Evolutionary conservation across 805 yeast species (phyloP).

Genomic region (Pichia californica): DNA sequence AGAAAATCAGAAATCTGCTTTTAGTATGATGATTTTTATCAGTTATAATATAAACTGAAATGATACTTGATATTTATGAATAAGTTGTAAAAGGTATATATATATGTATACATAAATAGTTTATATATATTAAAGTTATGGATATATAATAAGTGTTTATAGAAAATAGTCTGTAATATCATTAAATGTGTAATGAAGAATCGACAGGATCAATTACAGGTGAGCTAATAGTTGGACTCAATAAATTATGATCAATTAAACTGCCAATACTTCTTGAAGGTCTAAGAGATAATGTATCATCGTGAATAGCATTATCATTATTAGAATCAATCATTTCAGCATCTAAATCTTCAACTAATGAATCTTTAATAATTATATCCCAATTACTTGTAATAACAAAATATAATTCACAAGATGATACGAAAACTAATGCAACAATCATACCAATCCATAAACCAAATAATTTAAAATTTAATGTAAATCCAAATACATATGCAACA

Average conservation of each 20-base stretch:
- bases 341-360: slow-evolving; percentile 24
- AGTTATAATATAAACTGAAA: no score
- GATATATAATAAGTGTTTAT: no score
- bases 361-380: slow-evolving; percentile 25
- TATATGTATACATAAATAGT: no score
- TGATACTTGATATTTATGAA: background rate
- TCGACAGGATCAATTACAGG: background rate
- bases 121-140: no score
- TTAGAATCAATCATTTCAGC: slow-evolving; percentile 6
- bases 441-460: slow-evolving; percentile 63
- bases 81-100: no score
- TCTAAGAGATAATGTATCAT: slow-evolving; percentile 8
- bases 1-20: no score
- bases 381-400: slow-evolving; percentile 26
- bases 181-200: background rate
- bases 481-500: slow-evolving; percentile 47
- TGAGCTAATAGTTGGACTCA: slow-evolving; percentile 19
- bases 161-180: no score
- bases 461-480: slow-evolving; percentile 42
- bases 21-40: no score
- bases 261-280: slow-evolving; percentile 16
- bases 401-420: slow-evolving; percentile 39
- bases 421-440: slow-evolving; percentile 44
- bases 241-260: slow-evolving; percentile 23
- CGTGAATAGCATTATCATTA: background rate